Conservation (phyloP, 768 basidiomycete species). For the Mrakia hoshinonis region DNA sequence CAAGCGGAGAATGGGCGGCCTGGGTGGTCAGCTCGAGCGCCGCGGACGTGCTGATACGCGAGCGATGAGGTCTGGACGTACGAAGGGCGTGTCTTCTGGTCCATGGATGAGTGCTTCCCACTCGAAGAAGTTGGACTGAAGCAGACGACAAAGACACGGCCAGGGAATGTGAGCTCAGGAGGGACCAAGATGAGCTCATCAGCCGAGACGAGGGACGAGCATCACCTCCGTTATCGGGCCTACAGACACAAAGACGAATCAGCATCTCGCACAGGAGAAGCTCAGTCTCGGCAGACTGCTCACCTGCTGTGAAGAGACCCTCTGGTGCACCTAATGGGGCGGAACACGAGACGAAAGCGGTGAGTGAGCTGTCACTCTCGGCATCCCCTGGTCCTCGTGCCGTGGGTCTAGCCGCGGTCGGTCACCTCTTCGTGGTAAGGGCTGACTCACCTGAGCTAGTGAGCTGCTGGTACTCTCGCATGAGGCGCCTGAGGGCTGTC, state of each 20-base stretch:
- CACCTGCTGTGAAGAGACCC: constrained; percentile 30
- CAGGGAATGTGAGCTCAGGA: neutral
- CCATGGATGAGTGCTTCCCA: constrained; percentile 94
- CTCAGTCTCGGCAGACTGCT: neutral
- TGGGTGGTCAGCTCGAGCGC: neutral
- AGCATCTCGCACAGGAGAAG: neutral
- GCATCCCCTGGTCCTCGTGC: neutral
- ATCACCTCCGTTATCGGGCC: constrained; percentile 22
- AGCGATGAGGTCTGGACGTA: neutral
- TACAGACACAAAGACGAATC: neutral
- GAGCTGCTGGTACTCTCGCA: constrained; percentile 87
- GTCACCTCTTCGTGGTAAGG: neutral
- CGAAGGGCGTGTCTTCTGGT: constrained; percentile 74
- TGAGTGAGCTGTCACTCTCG: neutral
- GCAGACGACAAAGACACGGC: neutral
- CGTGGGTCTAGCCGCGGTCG: too few relatives aligned
- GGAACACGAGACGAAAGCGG: neutral
- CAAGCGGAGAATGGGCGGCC: too few relatives aligned
- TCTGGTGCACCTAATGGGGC: constrained; percentile 24
- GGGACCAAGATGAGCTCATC: neutral
- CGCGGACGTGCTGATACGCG: neutral
- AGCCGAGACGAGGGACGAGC: neutral
- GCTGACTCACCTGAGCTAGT: constrained; percentile 45
- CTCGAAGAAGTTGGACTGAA: constrained; percentile 65
- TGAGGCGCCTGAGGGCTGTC: constrained; percentile 73